A percentile compares a stretch with the other conserved stretches of the same genome.
These are phyloP conservation scores for Hyphodiscus hymeniophilus DNA, from an alignment of 495 filamentous ascomycete genomes.

Conservation along the genomic window DNA sequence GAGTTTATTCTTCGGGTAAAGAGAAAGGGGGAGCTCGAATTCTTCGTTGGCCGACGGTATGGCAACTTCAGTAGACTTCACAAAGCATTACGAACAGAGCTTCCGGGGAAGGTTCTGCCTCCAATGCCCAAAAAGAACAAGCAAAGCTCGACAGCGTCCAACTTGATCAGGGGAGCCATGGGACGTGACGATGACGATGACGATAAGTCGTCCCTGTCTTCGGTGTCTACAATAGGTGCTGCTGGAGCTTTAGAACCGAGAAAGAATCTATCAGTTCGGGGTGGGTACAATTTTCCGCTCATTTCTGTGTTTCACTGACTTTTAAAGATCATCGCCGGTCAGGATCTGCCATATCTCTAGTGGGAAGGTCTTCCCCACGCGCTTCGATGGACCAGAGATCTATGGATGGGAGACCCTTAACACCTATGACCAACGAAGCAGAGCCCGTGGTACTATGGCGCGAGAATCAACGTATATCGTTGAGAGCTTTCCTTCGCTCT, in stretches of 20 bases:
- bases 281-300: conserved; percentile 12
- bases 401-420: conserved; percentile 9
- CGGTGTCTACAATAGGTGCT: conserved; percentile 49
- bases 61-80: conserved; percentile 79
- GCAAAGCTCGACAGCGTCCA: conserved; percentile 52
- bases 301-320: not conserved
- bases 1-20: conserved; percentile 87
- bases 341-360: conserved; percentile 7
- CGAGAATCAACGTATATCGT: conserved; percentile 85
- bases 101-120: conserved; percentile 86
- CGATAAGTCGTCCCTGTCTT: conserved; percentile 70
- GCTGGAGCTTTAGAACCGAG: conserved; percentile 17
- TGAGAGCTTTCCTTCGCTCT: conserved; percentile 80
- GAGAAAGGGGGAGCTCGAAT: conserved; percentile 57
- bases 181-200: conserved; percentile 52
- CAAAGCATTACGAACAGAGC: conserved; percentile 68
- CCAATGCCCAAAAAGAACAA: conserved; percentile 88
- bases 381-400: conserved; percentile 8
- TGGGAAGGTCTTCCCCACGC: conserved; percentile 15
- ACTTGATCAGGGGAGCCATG: conserved; percentile 34
- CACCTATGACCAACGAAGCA: not conserved
- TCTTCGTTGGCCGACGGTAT: conserved; percentile 78
- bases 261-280: conserved; percentile 37
- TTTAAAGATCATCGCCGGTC: conserved; percentile 15
- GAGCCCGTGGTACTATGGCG: conserved; percentile 58